Evolutionary conservation across 768 basidiomycete species (phyloP), one percentile per base, ranked within the genome.

Genomic region (Calocera viscosa): DNA sequence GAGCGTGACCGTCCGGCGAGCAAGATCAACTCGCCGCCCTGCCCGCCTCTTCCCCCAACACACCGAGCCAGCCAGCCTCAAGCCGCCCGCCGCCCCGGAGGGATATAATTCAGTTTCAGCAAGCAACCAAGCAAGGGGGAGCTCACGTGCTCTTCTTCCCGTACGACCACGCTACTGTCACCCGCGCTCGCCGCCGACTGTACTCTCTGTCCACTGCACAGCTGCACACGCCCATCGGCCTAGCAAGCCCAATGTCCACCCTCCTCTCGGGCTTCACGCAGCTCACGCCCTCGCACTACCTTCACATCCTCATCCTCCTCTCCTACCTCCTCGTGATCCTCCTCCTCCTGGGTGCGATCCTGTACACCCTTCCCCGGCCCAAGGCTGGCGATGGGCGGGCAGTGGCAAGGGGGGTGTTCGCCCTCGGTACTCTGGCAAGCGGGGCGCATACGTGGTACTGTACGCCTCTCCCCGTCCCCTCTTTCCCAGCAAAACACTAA

Each of bases 361-460:
- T 60, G 7, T 73, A 68, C 22, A 66, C 73, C 17, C 63, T 63
- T 7, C 34, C 68, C 64, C 66, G 67, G 63, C 30, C 53, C 53
- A 60, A 30, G 53, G 64, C 63, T 66, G 53, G 53, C 65, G 49
- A 41, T 63, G 39, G n/a, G 40, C 49, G 73, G 65, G 16, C 71
- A 68, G 67, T 72, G 64, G 53, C 65, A 30, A 70, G 66, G 1
- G 67, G 68, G 41, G 64, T 73, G 34, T 80, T 79, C 73, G 67
- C 75, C 19, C 73, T 72, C 11, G 71, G 82, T 32, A 65, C 80
- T 2, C 35, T 76, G 12, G 74, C 70, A 7, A 75, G 81, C 2
- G 79, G 80, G 40, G 75, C 72, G 2, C 75, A 79, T 69, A 83
- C 83, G 26, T 84, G 82, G 82, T 80, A 77, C 66, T 82, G 82